A percentile compares a stretch with the other conserved stretches of the same genome.
These are phyloP conservation scores for Zygosaccharomyces kombuchaensis DNA, from an alignment of 805 yeast genomes.

Conservation along the genomic window DNA sequence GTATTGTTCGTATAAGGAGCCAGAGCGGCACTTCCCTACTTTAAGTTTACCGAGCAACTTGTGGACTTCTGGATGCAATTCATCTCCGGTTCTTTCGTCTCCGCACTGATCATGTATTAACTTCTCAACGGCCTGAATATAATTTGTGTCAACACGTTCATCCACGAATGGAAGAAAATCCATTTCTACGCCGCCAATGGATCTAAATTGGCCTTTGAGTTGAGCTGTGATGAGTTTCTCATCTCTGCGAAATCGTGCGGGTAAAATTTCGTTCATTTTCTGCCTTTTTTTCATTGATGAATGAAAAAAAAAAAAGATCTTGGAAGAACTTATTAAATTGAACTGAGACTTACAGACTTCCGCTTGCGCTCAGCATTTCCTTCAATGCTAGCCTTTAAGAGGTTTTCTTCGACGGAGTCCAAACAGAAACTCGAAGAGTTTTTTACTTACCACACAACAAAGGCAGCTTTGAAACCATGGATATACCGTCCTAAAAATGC, in stretches of 20 bases:
- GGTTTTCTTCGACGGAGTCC: slow-evolving; percentile 17
- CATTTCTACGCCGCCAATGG: slow-evolving; percentile 6
- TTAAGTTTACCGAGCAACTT: not conserved
- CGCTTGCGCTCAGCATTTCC: not conserved
- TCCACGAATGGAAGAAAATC: slow-evolving; percentile 20
- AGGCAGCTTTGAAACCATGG: slow-evolving; percentile 34
- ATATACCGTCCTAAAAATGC: slow-evolving; percentile 42
- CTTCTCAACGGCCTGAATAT: slow-evolving; percentile 9
- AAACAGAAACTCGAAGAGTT: slow-evolving; percentile 33
- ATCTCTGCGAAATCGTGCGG: not conserved
- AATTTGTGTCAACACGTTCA: not conserved
- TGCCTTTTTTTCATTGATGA: not conserved
- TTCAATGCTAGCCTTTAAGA: slow-evolving; percentile 14
- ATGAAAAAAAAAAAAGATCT: not conserved
- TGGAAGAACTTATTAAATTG: not conserved
- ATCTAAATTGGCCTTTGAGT: too few relatives aligned
- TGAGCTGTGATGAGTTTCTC: not conserved
- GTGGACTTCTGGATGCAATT: slow-evolving; percentile 19
- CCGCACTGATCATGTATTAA: slow-evolving; percentile 21
- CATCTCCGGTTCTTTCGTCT: slow-evolving; percentile 22
- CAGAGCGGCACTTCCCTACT: not conserved
- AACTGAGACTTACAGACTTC: not conserved
- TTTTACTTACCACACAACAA: slow-evolving; percentile 35
- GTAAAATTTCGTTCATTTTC: not conserved
- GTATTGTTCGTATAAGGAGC: slow-evolving; percentile 2